Evolutionary conservation across 1,284 basidiomycete species (phyloP), one percentile per base, ranked within the genome.

Genomic region (Albatrellus sp.): DNA sequence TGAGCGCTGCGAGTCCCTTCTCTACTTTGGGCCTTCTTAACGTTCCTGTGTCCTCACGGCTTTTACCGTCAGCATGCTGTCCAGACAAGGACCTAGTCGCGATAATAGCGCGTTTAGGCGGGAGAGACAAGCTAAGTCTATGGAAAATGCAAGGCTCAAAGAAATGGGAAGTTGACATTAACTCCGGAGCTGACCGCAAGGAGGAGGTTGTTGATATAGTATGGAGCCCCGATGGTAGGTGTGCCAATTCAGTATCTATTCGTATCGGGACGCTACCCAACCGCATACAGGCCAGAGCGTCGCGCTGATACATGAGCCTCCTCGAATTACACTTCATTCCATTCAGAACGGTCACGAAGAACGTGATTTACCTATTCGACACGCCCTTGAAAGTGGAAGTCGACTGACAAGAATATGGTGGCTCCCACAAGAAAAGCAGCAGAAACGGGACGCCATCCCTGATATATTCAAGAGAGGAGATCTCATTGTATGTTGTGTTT

Each of bases 21-120:
- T 62, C 70, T 14, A 68, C 73, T 40, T 66, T 86, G 42, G 74
- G 77, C n/a, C 67, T 64, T 32, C 59, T 81, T 31, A 70, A 68
- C 24, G 60, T 84, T 10, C 72, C 79, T 5, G 63, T 70, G 9
- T 62, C 72, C 33, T 73, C 71, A 42, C 73, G 77, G 36, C 55
- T 88, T 19, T 60, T 84, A 17, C 47, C 62, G 9, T 70, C 76
- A 14, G 75, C 86, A 44, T 89, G 86, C 55, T 87, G 86, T 58
- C 86, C 85, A 13, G 86, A 88, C 63, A 89, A 89, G 60, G 86
- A 90, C 60, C 65, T 89, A 28, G 63, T 87, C 9, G 65, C 80
- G 14, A 63, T 88, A 8, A 64, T 87, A 37, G 77, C 77, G 47
- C 71, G 75, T 31, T 61, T 78, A 14, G 80, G 76, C 24, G 74